Evolutionary conservation across 1,284 basidiomycete species (phyloP), one percentile per base, ranked within the genome.

Genomic region (Dichomitus squalens): DNA sequence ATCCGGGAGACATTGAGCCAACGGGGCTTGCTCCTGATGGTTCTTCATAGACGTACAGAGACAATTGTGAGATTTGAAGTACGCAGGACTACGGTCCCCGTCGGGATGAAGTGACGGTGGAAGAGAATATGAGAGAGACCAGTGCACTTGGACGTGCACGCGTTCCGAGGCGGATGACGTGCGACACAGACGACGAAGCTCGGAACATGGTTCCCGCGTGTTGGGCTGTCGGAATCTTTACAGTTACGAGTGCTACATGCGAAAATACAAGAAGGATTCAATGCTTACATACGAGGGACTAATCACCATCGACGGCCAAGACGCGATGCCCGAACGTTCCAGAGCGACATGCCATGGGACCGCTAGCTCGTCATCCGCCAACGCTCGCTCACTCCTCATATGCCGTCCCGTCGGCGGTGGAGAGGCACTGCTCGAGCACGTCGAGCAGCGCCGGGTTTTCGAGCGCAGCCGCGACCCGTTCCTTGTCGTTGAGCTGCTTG

Each of bases 401-500:
- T 4, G 21, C 25, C 8, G 29, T 21, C 11, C 52, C 36, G 4
- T 63, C 64, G 7, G 52, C 66, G 6, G 63, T 65, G 12, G 66
- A 68, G 35, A 98, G 79, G 71, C 94, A 96, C 49, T 91, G 90
- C 71, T 98, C 95, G 2, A 99, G 87, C 0, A 96, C 93, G 55
- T 90, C 88, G 3, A 98, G 73, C 5, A 99, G 81, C 40, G 92
- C 86, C 9, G 84, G 82, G 73, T 99, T 99, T 74, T 99, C 96
- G 35, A 99, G 79, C 0, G 96, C 97, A 8, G 97, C 97, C 23
- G 96, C 96, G 0, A 99, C 97, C 48, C 96, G 83, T 75, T 99
- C 96, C 75, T 99, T 99, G 76, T 99, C 96, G 70, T 99, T 98
- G 46, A 99, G 80, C 71, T 99, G 96, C 74, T 98, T 99, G 78